Evolutionary conservation across 805 yeast species (phyloP), one percentile per base, ranked within the genome.

Genomic region (Kodamaea laetipori): DNA sequence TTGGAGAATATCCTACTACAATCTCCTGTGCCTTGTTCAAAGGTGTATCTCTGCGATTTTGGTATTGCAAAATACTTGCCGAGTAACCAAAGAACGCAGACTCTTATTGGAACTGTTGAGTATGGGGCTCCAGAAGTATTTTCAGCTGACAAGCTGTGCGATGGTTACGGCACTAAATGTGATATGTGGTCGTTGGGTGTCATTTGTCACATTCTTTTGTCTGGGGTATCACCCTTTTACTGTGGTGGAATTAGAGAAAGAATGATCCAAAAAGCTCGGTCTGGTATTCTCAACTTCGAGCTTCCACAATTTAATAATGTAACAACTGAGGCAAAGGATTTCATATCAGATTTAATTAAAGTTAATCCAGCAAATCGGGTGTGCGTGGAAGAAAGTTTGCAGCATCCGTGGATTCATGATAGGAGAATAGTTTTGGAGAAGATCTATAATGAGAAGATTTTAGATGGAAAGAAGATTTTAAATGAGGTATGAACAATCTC

Each of bases 101-200:
- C 83, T 0, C 66, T 76, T 0, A 82, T 77, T 1, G 84, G 84
- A 2, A 83, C 89, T 0, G 81, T 84, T 0, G 89, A 83, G 55
- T 83, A 83, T 53, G 74, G 82, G 45, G 89, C 90, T 1, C 90
- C 90, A 0, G 89, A 83, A 52, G 80, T 83, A 8, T 80, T 52
- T 26, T 21, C 18, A 30, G n/a, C n/a, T n/a, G 33, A 30, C 4
- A 30, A 6, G 16, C 23, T 17, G 12, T 31, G 24, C 24, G 19
- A 5, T 30, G 82, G 82, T 0, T 81, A 82, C 53, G 76, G 72
- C 46, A 63, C 61, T 23, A 79, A 78, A 52, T 81, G 86, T 54
- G 89, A 83, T 58, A 58, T 81, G 28, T 83, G 89, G 90, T 82
- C 89, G 1, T 52, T 83, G 3, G 89, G 89, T 0, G 74, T 83